Conservation (phyloP, 805 yeast genomes). For the Yueomyces sp. region DNA sequence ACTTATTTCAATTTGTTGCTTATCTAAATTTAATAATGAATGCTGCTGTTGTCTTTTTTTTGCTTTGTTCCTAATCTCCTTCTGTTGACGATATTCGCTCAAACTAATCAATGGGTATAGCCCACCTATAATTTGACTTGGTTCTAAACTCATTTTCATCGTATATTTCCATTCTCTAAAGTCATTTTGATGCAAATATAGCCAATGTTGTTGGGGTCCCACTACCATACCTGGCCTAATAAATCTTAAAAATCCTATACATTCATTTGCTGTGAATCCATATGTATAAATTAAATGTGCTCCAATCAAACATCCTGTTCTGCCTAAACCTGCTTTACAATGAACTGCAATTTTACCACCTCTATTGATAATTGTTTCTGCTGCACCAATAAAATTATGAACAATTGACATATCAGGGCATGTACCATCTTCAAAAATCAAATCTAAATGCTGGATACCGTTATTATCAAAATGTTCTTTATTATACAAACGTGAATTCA, state of each 20-base stretch:
- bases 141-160: slow-evolving; percentile 60
- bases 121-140: slow-evolving; percentile 57
- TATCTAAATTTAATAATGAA: neutral
- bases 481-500: slow-evolving; percentile 86
- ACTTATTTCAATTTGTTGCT: no score
- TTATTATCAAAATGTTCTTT: slow-evolving; percentile 67
- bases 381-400: slow-evolving; percentile 85
- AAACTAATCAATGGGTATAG: slow-evolving; percentile 47
- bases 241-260: slow-evolving; percentile 93
- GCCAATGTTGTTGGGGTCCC: slow-evolving; percentile 99
- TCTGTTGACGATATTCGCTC: slow-evolving; percentile 47
- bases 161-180: slow-evolving; percentile 94
- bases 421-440: slow-evolving; percentile 96
- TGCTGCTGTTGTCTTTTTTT: neutral
- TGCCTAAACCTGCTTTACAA: slow-evolving; percentile 95
- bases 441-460: slow-evolving; percentile 81
- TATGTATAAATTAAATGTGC: slow-evolving; percentile 93
- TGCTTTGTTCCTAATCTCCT: slow-evolving; percentile 16
- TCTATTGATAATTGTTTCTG: slow-evolving; percentile 70
- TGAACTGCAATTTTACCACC: slow-evolving; percentile 98
- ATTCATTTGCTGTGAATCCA: slow-evolving; percentile 94
- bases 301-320: slow-evolving; percentile 96
- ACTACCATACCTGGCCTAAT: slow-evolving; percentile 99
- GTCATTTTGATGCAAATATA: slow-evolving; percentile 88
- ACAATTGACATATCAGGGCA: slow-evolving; percentile 94